Conservation (phyloP, 345 rosid genomes). For the Hirschfeldia incana region DNA sequence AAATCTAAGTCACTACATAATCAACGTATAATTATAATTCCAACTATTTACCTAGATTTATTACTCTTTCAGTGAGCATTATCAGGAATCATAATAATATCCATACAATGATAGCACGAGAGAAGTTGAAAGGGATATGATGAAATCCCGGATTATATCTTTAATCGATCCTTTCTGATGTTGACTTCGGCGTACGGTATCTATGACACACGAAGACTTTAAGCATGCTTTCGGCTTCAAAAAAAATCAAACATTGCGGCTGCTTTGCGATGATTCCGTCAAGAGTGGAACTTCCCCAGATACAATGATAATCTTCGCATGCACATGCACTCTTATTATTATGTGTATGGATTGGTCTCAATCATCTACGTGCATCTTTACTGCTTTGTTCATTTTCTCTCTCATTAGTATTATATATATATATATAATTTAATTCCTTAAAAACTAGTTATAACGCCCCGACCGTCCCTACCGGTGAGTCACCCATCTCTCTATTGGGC, state of each 20-base stretch:
- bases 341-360: background rate
- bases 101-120: background rate
- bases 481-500: too few relatives aligned
- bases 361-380: constrained; percentile 22
- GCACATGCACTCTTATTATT: constrained; percentile 28
- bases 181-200: constrained; percentile 33
- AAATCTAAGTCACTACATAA: background rate
- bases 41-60: background rate
- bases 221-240: constrained; percentile 34
- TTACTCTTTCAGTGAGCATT: background rate
- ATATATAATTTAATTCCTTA: background rate
- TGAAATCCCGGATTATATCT: background rate
- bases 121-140: background rate
- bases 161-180: background rate
- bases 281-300: constrained; percentile 35
- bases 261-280: constrained; percentile 34
- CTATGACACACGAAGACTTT: constrained; percentile 16
- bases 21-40: background rate
- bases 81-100: background rate
- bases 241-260: constrained; percentile 35
- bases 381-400: background rate
- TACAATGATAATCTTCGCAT: constrained; percentile 37
- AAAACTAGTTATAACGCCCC: too few relatives aligned
- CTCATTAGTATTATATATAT: background rate
- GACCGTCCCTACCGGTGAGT: too few relatives aligned